Conservation (phyloP, 148 eudicot species). For the Chenopodium quinoa region DNA sequence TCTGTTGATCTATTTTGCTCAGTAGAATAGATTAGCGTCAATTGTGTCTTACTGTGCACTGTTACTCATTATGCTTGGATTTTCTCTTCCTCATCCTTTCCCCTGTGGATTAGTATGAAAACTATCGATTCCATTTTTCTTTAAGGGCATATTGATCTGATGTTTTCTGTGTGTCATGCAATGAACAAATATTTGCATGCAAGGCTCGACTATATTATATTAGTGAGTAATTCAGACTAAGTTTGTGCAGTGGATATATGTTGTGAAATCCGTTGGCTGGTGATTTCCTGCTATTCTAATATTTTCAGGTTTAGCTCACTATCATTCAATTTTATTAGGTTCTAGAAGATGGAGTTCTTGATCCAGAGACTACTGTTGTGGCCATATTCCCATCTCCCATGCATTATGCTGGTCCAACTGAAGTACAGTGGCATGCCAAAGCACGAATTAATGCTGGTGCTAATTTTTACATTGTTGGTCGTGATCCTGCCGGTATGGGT, state of each 20-base stretch:
- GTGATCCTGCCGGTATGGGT: constrained; percentile 93
- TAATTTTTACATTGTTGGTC: constrained; percentile 85
- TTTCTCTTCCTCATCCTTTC: neutral
- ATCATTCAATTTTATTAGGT: constrained; percentile 39
- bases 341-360: constrained; percentile 82
- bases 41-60: neutral
- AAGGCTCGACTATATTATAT: neutral
- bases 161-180: neutral
- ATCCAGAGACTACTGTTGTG: constrained; percentile 82
- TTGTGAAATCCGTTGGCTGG: neutral
- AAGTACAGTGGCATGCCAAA: constrained; percentile 96
- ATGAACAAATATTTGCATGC: neutral
- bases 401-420: constrained; percentile 95
- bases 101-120: neutral
- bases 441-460: constrained; percentile 91
- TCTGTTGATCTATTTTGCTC: neutral
- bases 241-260: neutral
- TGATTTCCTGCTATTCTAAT: neutral
- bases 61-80: neutral
- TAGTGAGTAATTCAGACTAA: neutral
- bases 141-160: neutral
- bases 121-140: neutral
- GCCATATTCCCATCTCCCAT: constrained; percentile 88
- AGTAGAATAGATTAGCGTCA: neutral
- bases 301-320: no score